Conservation (phyloP, 2,329 filamentous ascomycete genomes). For the Camptophora hylomeconis region DNA sequence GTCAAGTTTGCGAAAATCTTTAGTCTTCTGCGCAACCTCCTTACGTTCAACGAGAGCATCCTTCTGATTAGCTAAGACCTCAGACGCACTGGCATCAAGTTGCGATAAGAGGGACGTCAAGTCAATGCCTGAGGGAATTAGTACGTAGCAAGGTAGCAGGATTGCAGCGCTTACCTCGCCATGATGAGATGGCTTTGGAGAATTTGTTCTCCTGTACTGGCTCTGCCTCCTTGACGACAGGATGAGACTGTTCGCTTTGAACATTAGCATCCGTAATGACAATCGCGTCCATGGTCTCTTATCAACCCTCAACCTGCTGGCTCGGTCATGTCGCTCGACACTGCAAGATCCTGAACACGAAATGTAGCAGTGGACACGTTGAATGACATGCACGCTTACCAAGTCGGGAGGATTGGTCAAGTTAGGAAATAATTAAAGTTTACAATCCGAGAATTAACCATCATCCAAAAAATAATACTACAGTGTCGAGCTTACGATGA, state of each 20-base stretch:
- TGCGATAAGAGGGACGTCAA: constrained; percentile 69
- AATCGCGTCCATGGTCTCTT: constrained; percentile 29
- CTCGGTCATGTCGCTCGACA: no score
- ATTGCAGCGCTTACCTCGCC: constrained; percentile 58
- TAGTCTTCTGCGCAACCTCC: constrained; percentile 96
- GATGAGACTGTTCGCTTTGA: constrained; percentile 19
- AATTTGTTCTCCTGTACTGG: constrained; percentile 73
- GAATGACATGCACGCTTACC: no score
- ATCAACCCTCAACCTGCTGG: no score
- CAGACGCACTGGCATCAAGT: constrained; percentile 86
- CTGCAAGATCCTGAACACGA: no score
- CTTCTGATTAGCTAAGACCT: constrained; percentile 83
- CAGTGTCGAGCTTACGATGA: no score
- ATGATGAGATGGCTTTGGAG: constrained; percentile 87
- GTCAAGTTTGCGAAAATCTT: constrained; percentile 90
- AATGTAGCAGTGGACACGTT: background rate
- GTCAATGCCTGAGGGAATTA: constrained; percentile 56
- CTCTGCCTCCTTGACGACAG: constrained; percentile 16
- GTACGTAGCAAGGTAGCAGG: constrained; percentile 2
- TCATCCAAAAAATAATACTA: no score
- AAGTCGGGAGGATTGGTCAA: no score
- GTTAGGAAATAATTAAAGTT: no score
- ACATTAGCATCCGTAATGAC: constrained; percentile 28
- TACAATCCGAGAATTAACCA: no score
- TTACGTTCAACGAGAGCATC: constrained; percentile 95